These are phyloP conservation scores for Epithemia pelagica DNA, from an alignment of 108 stramenopile genomes.

Conservation along the genomic window DNA sequence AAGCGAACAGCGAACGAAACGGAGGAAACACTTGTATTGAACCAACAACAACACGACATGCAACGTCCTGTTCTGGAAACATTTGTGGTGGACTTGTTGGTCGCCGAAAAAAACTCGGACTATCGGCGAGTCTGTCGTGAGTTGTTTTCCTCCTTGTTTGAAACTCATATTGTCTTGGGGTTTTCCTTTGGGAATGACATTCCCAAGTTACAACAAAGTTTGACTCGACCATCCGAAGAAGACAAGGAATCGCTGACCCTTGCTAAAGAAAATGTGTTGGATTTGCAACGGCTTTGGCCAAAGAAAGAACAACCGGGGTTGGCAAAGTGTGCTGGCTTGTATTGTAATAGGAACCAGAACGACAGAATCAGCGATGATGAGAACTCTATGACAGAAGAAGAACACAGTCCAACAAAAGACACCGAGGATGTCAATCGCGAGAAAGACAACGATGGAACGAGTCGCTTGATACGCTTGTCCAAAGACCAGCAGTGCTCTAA, in stretches of 20 bases:
- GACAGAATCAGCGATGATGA: too few species aligned
- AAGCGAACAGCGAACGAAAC: not conserved
- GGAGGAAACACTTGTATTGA: not conserved
- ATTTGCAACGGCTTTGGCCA: slow-evolving; percentile 15
- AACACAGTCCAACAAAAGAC: too few species aligned
- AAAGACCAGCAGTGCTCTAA: slow-evolving; percentile 34
- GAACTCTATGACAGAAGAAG: too few species aligned
- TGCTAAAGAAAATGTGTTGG: too few species aligned
- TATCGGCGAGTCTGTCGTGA: not conserved
- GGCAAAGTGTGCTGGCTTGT: slow-evolving; percentile 14
- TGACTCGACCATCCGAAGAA: not conserved
- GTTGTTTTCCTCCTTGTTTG: slow-evolving; percentile 2
- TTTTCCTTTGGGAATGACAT: slow-evolving; percentile 29
- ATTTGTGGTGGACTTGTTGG: slow-evolving; percentile 12
- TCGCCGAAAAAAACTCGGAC: not conserved
- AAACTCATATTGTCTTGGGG: slow-evolving; percentile 13
- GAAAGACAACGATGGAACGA: not conserved
- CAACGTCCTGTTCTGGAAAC: too few species aligned
- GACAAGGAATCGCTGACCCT: too few species aligned
- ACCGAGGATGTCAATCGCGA: not conserved
- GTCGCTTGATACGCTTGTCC: slow-evolving; percentile 16
- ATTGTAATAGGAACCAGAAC: too few species aligned
- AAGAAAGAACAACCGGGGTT: slow-evolving; percentile 11
- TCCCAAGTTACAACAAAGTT: slow-evolving; percentile 13
- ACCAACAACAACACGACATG: too few species aligned